Evolutionary conservation across 2,329 filamentous ascomycete species (phyloP), one percentile per base, ranked within the genome.

Genomic region (Byssoonygena ceratinophila): DNA sequence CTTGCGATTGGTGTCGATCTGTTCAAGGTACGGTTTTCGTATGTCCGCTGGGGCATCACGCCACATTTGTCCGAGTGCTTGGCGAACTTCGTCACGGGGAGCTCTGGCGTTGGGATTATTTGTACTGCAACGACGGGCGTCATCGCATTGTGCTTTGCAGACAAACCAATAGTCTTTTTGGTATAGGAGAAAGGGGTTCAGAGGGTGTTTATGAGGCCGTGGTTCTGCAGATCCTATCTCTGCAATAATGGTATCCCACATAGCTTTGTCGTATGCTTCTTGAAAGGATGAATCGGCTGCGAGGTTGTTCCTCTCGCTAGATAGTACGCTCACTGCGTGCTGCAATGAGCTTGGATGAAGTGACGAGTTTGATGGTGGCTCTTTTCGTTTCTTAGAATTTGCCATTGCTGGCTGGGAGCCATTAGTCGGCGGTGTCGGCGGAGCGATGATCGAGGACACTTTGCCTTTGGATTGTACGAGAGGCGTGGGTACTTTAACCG

Each of bases 11-110:
- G 76, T 76, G 51, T 82, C 76, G 3, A 85, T 86, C 64, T 83
- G 77, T 25, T 88, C 83, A 46, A 90, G 78, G 62, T 86, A 97
- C 0, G 89, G 90, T 63, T 78, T 77, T 63, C 84, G 87, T 59
- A 82, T 78, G 41, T 85, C 85, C 4, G 81, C 75, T 1, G 76
- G 70, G 0, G 86, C 82, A 46, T 86, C 84, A 60, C 85, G 87
- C 92, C 92, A 98, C 83, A 92, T 90, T 64, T 85, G 84, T 25
- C 90, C 90, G 8, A 92, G 80, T 65, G 89, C 87, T 47, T 83
- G 80, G 31, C 92, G 85, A 52, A 97, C 85, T 63, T 94, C 87
- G 61, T 82, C 77, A 39, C 79, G 76, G 1, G 75, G 72, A 2
- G 77, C 78, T 60, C 88, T 94, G 5, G 84, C 82, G 40, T 79